These are phyloP conservation scores for Silene noctiflora DNA, from an alignment of 179 eudicot species.

Conservation along the genomic window DNA sequence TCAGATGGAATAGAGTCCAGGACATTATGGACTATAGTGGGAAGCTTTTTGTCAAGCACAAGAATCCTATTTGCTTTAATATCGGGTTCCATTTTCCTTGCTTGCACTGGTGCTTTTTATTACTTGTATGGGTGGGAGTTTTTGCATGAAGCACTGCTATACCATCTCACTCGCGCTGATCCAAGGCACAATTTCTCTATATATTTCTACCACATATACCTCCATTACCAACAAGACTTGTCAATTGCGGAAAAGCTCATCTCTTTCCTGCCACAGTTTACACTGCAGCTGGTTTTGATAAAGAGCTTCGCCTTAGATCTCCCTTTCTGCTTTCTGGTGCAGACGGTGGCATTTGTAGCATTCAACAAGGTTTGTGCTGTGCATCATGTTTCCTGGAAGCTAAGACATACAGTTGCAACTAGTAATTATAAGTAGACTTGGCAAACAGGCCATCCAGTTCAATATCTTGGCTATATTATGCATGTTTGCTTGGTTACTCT, in stretches of 20 bases:
- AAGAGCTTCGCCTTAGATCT: constrained; percentile 68
- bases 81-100: constrained; percentile 69
- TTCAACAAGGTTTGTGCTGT: constrained; percentile 70
- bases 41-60: constrained; percentile 48
- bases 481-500: not conserved
- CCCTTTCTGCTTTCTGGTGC: constrained; percentile 82
- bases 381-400: not conserved
- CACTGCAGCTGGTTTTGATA: constrained; percentile 73
- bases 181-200: constrained; percentile 97
- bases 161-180: constrained; percentile 91
- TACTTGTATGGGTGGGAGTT: constrained; percentile 85
- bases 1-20: constrained; percentile 25
- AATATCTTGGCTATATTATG: not conserved
- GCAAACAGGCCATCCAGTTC: not conserved
- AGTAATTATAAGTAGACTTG: not conserved
- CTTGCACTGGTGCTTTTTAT: constrained; percentile 63
- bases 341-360: constrained; percentile 93
- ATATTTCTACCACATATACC: constrained; percentile 93
- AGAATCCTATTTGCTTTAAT: constrained; percentile 67
- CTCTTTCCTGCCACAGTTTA: constrained; percentile 86
- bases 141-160: constrained; percentile 82
- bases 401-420: not conserved
- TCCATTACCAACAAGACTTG: constrained; percentile 59
- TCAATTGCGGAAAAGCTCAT: constrained; percentile 73
- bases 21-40: constrained; percentile 32